Evolutionary conservation across 495 filamentous ascomycete species (phyloP).

Genomic region (Thozetella sp.): DNA sequence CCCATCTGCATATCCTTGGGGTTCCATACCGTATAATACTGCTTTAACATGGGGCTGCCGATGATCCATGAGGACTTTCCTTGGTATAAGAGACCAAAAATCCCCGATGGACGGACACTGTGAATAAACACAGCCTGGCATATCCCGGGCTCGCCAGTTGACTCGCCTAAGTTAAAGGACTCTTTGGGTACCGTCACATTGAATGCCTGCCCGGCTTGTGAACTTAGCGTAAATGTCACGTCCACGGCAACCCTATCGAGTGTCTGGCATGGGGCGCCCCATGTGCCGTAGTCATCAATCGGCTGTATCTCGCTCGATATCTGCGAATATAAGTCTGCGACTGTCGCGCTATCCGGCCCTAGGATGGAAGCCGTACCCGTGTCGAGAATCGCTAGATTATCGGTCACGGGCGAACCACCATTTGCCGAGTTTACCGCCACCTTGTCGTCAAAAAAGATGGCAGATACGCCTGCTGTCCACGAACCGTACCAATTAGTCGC

Average conservation of each 20-base stretch:
- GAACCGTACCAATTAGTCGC: background rate
- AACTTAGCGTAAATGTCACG: conserved; percentile 5
- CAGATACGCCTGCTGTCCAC: background rate
- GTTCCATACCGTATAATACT: conserved; percentile 6
- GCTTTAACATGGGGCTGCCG: background rate
- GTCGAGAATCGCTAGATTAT: conserved; percentile 5
- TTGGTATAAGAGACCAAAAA: background rate
- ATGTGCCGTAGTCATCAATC: conserved; percentile 5
- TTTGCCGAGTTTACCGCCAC: background rate
- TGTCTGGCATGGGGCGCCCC: conserved; percentile 5
- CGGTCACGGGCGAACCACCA: background rate
- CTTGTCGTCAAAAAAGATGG: background rate
- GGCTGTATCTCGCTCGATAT: conserved; percentile 1
- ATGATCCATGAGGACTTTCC: background rate
- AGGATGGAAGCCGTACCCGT: conserved; percentile 8
- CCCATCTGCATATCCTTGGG: background rate
- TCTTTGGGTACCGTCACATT: conserved; percentile 3
- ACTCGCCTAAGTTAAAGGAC: conserved; percentile 9
- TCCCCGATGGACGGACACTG: background rate
- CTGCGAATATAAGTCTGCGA: background rate
- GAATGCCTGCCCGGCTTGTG: background rate
- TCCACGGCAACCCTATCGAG: conserved; percentile 2
- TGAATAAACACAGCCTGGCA: conserved; percentile 8
- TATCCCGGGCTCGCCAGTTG: conserved; percentile 1
- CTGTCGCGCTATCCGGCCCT: conserved; percentile 1